Percentiles rank a stretch among this genome's conserved stretches.
Evolutionary conservation across 2,329 filamentous ascomycete species (phyloP).

Genomic region (Colletotrichum cordylinicola): DNA sequence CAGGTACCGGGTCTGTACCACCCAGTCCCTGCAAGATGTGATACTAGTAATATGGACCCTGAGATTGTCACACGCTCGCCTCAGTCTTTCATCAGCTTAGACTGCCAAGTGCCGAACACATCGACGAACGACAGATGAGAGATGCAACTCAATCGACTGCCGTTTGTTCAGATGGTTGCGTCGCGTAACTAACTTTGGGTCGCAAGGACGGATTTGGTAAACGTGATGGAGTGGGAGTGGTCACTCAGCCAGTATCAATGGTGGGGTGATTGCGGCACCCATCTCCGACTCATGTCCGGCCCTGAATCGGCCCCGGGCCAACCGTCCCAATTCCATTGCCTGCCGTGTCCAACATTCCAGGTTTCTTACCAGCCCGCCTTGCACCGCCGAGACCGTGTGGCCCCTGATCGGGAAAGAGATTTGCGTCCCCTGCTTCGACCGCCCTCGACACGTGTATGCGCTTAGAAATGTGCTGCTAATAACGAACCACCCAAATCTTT

Average conservation of each 20-base stretch:
- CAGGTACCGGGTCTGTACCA: not conserved
- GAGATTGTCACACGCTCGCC: not conserved
- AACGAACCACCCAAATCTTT: not conserved
- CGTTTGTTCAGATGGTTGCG: not conserved
- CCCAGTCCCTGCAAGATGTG: not conserved
- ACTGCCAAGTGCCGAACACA: not conserved
- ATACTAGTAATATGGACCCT: constrained; percentile 5
- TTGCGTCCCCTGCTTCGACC: not conserved
- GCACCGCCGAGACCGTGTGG: constrained; percentile 2
- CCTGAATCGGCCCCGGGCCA: not conserved
- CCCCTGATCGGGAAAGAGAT: constrained; percentile 11
- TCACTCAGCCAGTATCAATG: not conserved
- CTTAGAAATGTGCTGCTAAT: not conserved
- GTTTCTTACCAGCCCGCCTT: constrained; percentile 7
- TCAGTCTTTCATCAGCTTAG: not conserved
- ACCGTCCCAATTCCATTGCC: constrained; percentile 3
- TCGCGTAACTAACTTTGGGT: not conserved
- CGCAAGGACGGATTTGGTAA: not conserved
- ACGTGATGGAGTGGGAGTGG: not conserved
- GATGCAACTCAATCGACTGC: not conserved
- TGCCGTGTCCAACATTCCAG: not conserved
- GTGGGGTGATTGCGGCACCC: not conserved
- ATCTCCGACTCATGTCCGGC: constrained; percentile 10
- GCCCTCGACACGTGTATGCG: constrained; percentile 1
- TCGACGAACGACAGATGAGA: not conserved